phyloP scores from a whole-genome alignment of 192 early-diverging fungal genomes.

The Podila verticillata region DNA sequence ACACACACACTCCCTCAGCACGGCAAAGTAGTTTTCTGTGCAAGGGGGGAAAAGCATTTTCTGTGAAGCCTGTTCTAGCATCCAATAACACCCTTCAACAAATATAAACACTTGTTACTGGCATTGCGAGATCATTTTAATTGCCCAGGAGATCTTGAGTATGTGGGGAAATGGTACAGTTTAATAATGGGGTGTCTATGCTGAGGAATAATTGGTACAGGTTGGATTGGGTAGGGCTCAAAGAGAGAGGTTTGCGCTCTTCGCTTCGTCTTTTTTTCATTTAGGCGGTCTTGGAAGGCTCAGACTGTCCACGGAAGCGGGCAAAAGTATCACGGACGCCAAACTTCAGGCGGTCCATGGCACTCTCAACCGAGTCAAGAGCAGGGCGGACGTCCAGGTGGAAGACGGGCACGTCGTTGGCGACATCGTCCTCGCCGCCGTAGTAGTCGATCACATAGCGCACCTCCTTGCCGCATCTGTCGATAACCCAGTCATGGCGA shows the following conservation, averaged over 20 bases:
- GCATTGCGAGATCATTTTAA: too few species aligned
- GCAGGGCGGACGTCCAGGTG: conserved; percentile 95
- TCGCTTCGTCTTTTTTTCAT: background rate
- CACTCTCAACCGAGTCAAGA: conserved; percentile 77
- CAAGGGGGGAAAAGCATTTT: too few species aligned
- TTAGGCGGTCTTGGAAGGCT: conserved; percentile 31
- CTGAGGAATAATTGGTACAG: too few species aligned
- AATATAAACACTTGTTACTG: too few species aligned
- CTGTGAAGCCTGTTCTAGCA: too few species aligned
- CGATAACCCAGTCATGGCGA: conserved; percentile 96
- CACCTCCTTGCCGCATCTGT: conserved; percentile 87
- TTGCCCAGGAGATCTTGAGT: too few species aligned
- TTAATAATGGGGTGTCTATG: too few species aligned
- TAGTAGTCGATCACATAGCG: conserved; percentile 99
- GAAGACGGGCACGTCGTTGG: conserved; percentile 83
- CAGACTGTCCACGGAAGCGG: conserved; percentile 43
- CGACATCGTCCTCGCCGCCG: conserved; percentile 72
- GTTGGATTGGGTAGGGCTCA: background rate
- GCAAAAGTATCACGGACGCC: conserved; percentile 62
- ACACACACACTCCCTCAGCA: too few species aligned
- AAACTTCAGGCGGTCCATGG: conserved; percentile 72
- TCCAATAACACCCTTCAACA: too few species aligned
- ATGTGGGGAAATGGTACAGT: too few species aligned
- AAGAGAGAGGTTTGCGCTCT: background rate
- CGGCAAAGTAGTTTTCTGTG: too few species aligned